Evolutionary conservation across 1,284 basidiomycete genomes (phyloP), one percentile per base, ranked within the genome.

Genomic region (Heterobasidion occidentale): DNA sequence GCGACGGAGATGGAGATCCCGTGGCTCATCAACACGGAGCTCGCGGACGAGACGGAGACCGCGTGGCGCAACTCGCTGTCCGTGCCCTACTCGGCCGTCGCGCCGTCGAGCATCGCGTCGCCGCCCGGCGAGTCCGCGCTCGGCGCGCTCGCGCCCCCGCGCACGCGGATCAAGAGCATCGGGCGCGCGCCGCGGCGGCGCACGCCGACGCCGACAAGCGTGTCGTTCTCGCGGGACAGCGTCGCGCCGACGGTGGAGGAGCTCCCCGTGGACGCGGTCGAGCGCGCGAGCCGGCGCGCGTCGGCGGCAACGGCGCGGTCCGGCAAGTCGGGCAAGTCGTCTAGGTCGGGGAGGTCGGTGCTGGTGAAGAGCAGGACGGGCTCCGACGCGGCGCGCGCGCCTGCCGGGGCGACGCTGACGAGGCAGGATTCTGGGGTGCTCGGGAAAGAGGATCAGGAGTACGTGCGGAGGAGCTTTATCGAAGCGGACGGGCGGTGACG

Each of bases 161-260:
- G 61, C 19, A 42, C 58, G 55, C 56, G 60, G 36, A 60, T 64
- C 55, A 64, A 63, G 61, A 65, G 63, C 56, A 54, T 67, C 14
- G 66, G 65, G 38, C 59, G 48, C 42, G 64, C 58, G 34, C 63
- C 65, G 51, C 49, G 58, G 50, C 58, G 62, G 42, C 53, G 57
- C 17, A 66, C 65, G 49, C 63, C 64, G 51, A 58, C 58, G 5
- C 61, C 65, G 27, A 62, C 52, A 33, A 55, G 55, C 36, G 58
- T 56, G 15, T 58, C 56, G 53, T 57, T 57, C 12, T 42, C 61
- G 56, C 62, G 66, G 34, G 64, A 61, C 33, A 67, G 66, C 56
- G 46, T 66, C 48, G 60, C 58, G 54, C 62, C 60, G 45, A 62
- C 64, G 58, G 47, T 61, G 11, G 63, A 12, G 27, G 44, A 35